phyloP scores from a whole-genome alignment of 805 yeast genomes.

The Yarrowia divulgata region DNA sequence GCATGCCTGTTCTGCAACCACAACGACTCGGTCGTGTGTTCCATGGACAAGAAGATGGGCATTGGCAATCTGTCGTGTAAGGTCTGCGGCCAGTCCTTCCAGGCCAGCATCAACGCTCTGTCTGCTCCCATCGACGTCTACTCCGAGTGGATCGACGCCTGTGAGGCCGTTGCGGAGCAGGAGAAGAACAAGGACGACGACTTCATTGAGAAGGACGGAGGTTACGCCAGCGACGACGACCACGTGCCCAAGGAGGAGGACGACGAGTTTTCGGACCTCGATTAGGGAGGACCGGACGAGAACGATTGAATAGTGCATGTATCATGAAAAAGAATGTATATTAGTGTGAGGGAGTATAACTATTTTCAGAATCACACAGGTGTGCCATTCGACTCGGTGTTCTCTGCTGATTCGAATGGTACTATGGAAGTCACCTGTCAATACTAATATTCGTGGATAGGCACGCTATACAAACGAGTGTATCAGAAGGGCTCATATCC shows the following conservation, averaged over 20 bases:
- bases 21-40: conserved; percentile 87
- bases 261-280: conserved; percentile 36
- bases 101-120: conserved; percentile 80
- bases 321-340: conserved; percentile 44
- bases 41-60: conserved; percentile 83
- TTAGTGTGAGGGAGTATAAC: too few relatives aligned
- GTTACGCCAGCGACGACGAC: conserved; percentile 21
- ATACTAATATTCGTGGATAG: too few relatives aligned
- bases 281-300: conserved; percentile 47
- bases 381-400: too few relatives aligned
- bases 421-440: too few relatives aligned
- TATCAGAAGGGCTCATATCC: too few relatives aligned
- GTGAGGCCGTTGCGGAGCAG: conserved; percentile 85
- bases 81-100: conserved; percentile 93
- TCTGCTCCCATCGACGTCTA: conserved; percentile 91
- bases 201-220: conserved; percentile 37
- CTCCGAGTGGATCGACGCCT: conserved; percentile 98
- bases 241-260: conserved; percentile 34
- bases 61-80: conserved; percentile 88
- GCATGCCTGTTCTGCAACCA: conserved; percentile 95
- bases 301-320: conserved; percentile 46
- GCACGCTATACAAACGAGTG: too few relatives aligned
- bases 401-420: too few relatives aligned
- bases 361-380: too few relatives aligned
- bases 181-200: conserved; percentile 41